phyloP scores from a whole-genome alignment of 495 filamentous ascomycete species.

The Sporormia fimetaria region DNA sequence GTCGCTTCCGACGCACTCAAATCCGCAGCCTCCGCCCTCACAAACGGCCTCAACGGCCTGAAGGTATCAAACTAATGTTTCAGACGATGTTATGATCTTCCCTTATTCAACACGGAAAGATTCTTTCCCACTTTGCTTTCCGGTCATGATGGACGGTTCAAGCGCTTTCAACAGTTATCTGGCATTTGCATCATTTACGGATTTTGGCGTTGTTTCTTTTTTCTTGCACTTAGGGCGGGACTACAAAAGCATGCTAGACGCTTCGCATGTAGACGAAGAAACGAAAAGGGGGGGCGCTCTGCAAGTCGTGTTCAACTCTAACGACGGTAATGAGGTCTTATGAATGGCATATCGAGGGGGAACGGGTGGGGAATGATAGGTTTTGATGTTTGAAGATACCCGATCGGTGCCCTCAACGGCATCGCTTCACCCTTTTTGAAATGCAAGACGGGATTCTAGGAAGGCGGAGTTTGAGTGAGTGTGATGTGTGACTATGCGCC shows the following conservation, averaged over 20 bases:
- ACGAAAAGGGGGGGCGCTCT: too few relatives aligned
- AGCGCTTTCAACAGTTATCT: neutral
- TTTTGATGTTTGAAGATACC: conserved; percentile 11
- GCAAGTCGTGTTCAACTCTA: conserved; percentile 7
- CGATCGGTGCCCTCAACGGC: conserved; percentile 15
- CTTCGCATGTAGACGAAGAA: too few relatives aligned
- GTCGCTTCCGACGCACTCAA: conserved; percentile 5
- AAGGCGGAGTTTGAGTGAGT: too few relatives aligned
- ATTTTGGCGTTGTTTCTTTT: too few relatives aligned
- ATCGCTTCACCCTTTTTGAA: neutral
- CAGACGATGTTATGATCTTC: conserved; percentile 3
- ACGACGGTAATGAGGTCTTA: neutral
- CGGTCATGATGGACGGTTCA: neutral
- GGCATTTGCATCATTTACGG: neutral
- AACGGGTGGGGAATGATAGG: neutral
- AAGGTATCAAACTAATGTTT: conserved; percentile 10
- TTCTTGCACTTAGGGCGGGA: too few relatives aligned
- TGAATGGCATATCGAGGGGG: neutral
- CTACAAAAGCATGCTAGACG: too few relatives aligned
- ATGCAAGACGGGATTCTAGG: too few relatives aligned
- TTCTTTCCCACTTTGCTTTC: conserved; percentile 2
- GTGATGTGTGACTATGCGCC: too few relatives aligned
- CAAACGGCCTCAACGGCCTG: conserved; percentile 15
- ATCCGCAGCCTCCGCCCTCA: conserved; percentile 6
- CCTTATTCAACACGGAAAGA: conserved; percentile 20